Conservation (phyloP, 1,284 basidiomycete species). For the Filobasidium uniguttulatum region DNA sequence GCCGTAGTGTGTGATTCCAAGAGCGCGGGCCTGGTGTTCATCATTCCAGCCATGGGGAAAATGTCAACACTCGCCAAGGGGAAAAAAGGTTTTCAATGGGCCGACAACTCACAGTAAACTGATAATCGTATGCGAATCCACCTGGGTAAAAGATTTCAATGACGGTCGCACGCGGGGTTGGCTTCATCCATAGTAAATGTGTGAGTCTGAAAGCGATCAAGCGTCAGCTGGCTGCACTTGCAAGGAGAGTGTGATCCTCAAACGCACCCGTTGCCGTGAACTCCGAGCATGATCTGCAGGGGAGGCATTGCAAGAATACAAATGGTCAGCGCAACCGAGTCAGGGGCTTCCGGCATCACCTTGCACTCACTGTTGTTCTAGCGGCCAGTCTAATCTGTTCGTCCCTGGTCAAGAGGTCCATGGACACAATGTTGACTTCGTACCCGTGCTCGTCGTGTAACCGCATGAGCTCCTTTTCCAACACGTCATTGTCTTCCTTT, state of each 20-base stretch:
- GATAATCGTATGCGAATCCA: slow-evolving; percentile 69
- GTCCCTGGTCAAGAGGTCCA: slow-evolving; percentile 60
- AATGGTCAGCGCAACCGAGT: too few relatives aligned
- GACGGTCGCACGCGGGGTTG: slow-evolving; percentile 42
- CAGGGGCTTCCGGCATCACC: too few relatives aligned
- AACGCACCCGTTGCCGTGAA: slow-evolving; percentile 47
- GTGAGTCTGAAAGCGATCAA: slow-evolving; percentile 45
- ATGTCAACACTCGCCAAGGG: neutral
- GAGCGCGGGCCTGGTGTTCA: slow-evolving; percentile 51
- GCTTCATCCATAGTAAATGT: slow-evolving; percentile 62
- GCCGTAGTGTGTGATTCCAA: slow-evolving; percentile 60
- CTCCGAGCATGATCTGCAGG: slow-evolving; percentile 54
- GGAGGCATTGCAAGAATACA: neutral
- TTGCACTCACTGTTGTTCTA: slow-evolving; percentile 55
- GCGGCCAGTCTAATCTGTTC: slow-evolving; percentile 66
- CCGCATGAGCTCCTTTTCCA: slow-evolving; percentile 41
- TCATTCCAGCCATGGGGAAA: slow-evolving; percentile 31
- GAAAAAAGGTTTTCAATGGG: neutral
- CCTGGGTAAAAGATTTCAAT: slow-evolving; percentile 67
- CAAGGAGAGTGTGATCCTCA: neutral
- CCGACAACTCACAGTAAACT: slow-evolving; percentile 33
- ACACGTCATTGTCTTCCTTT: slow-evolving; percentile 34
- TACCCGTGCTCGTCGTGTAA: slow-evolving; percentile 58
- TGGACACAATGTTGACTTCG: slow-evolving; percentile 66
- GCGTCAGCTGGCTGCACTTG: neutral